Conservation (phyloP, 345 rosid genomes). For the Aethionema arabicum region DNA sequence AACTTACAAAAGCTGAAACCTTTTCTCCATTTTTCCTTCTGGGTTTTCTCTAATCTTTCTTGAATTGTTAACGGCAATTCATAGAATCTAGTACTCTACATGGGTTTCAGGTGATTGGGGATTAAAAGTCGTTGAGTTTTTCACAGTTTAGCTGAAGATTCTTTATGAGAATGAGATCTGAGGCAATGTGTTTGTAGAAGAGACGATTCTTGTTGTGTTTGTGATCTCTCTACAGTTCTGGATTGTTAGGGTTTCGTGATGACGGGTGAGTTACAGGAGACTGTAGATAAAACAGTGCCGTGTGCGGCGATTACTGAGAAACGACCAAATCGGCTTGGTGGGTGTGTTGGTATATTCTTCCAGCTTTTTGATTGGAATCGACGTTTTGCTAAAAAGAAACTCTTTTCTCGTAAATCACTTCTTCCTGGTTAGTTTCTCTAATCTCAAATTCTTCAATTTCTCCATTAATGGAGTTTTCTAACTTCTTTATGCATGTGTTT, state of each 20-base stretch:
- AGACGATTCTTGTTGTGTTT: slow-evolving; percentile 12
- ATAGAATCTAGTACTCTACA: neutral
- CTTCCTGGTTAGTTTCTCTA: slow-evolving; percentile 53
- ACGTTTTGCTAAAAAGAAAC: slow-evolving; percentile 75
- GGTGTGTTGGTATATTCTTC: slow-evolving; percentile 89
- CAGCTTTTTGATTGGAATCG: slow-evolving; percentile 92
- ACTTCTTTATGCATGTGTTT: slow-evolving; percentile 19
- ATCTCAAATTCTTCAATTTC: neutral
- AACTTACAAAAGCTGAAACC: slow-evolving; percentile 24
- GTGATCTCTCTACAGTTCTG: slow-evolving; percentile 10
- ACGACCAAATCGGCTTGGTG: slow-evolving; percentile 60
- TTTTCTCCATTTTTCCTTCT: neutral
- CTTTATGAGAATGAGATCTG: slow-evolving; percentile 7
- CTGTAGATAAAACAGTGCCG: slow-evolving; percentile 41
- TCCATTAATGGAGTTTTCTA: no score
- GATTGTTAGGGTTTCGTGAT: slow-evolving; percentile 19
- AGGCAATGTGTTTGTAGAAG: slow-evolving; percentile 20
- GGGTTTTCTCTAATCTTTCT: neutral
- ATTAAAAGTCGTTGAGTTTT: slow-evolving; percentile 3
- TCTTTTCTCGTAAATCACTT: slow-evolving; percentile 74
- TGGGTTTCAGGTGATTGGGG: neutral
- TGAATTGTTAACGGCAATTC: neutral
- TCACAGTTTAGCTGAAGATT: neutral
- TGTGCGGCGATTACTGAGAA: slow-evolving; percentile 70
- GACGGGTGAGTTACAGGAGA: slow-evolving; percentile 54